Percentiles rank a stretch among this genome's conserved stretches.
Conservation (phyloP, 805 yeast species). For the Suhomyces faveliae region DNA sequence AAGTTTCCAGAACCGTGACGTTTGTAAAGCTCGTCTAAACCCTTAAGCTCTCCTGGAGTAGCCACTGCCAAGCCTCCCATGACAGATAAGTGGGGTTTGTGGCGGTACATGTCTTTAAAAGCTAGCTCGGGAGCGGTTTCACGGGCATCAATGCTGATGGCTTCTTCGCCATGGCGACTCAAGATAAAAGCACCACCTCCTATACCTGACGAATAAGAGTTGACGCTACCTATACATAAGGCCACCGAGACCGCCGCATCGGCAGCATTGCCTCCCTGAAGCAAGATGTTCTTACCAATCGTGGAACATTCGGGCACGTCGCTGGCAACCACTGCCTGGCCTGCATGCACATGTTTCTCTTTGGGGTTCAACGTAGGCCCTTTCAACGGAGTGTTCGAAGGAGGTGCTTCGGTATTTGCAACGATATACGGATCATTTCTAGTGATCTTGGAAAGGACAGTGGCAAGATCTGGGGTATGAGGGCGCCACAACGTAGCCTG, state of each 20-base stretch:
- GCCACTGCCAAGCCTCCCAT: conserved; percentile 88
- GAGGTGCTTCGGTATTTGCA: neutral
- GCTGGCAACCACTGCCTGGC: conserved; percentile 64
- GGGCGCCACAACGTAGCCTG: neutral
- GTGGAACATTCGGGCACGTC: conserved; percentile 64
- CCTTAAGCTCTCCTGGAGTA: conserved; percentile 89
- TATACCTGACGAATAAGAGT: conserved; percentile 82
- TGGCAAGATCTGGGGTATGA: neutral
- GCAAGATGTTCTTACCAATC: conserved; percentile 57
- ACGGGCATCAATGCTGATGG: conserved; percentile 74
- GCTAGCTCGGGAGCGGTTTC: conserved; percentile 79
- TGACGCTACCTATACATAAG: conserved; percentile 80
- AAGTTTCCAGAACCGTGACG: conserved; percentile 70
- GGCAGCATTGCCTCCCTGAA: conserved; percentile 75
- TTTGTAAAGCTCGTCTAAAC: conserved; percentile 61
- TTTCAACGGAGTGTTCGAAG: conserved; percentile 14
- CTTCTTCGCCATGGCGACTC: conserved; percentile 31
- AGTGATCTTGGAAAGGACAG: neutral
- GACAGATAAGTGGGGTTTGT: conserved; percentile 49
- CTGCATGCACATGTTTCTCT: conserved; percentile 35
- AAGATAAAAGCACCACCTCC: conserved; percentile 89
- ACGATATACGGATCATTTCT: neutral
- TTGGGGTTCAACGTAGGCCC: conserved; percentile 47
- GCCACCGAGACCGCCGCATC: conserved; percentile 92
- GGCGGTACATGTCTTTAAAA: conserved; percentile 61